Base-by-base conservation (phyloP, 768 basidiomycete genomes). In the Rhizopogon vinicolor region DNA sequence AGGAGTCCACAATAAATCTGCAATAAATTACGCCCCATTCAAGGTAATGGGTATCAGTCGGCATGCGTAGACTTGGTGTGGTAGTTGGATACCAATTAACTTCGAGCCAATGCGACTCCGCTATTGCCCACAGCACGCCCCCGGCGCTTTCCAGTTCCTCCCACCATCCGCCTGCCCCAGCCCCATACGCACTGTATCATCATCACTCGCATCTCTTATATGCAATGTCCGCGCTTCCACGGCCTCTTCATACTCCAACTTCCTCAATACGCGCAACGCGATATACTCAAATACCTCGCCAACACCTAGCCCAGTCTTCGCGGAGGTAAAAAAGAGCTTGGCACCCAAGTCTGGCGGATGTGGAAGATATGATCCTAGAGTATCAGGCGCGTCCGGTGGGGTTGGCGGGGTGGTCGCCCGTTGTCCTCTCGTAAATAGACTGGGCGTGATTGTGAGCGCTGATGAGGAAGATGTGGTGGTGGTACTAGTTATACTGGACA, bases 231-330 rank as follows among this genome's bases (percentile, higher is more conserved):
- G 65, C 29, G 75, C 74, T 31, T 84, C 83, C 10, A 77, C 54
- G 13, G 72, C 72, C 53, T 87, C 88, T 53, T 89, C 86, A 62
- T 82, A 82, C 62, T 85, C 89, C 83, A 83, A 85, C 57, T 78
- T 72, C 58, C 65, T 63, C 37, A 84, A 76, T 8, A 92, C 86
- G 28, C 89, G 74, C 48, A 70, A 63, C 4, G 83, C 87, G 41
- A 93, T 75, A 62, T 91, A 91, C 65, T 82, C 86, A 62, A 92
- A 93, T n/a, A 90, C 84, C 1, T 84, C 85, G 1, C 64, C 49
- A 0, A 91, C 87, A 7, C 87, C 84, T 37, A 81, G 78, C 0
- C 91, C 91, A 4, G 87, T 89, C 69, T 89, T 89, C 3, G 91
- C 89, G 1, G 85, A 88, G 6, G 87, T 82, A 63, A 87, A 86